Percentiles rank a stretch among this genome's conserved stretches.
These are phyloP conservation scores for Nannochloris sp. DNA, from an alignment of 139 green algal species.

Conservation along the genomic window DNA sequence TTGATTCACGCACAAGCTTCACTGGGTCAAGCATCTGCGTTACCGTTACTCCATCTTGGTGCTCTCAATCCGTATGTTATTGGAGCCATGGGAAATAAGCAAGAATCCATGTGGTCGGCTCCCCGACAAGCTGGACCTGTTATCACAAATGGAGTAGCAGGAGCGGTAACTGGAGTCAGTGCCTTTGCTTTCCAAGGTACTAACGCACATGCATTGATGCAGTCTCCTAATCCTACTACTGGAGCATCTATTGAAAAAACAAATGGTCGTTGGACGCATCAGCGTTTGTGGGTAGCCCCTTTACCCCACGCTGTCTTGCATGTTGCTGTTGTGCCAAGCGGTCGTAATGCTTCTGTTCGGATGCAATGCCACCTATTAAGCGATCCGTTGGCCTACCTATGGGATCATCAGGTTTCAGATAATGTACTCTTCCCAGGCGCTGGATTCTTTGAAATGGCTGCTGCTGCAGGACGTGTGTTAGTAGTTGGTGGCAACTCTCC, in stretches of 20 bases:
- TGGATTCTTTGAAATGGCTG: constrained; percentile 55
- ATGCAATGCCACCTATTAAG: constrained; percentile 8
- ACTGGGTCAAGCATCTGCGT: not conserved
- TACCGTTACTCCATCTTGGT: constrained; percentile 45
- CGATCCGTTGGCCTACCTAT: constrained; percentile 39
- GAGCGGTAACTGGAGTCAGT: constrained; percentile 5
- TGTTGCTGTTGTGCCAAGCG: not conserved
- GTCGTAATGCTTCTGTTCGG: not conserved
- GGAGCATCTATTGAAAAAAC: not conserved
- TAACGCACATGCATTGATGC: constrained; percentile 28
- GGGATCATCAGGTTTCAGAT: constrained; percentile 59
- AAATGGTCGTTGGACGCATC: not conserved
- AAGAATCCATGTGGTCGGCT: not conserved
- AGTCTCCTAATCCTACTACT: not conserved
- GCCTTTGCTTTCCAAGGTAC: constrained; percentile 39
- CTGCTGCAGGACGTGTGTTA: constrained; percentile 20
- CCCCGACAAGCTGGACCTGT: not conserved
- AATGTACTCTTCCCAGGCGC: constrained; percentile 51
- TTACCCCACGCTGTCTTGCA: not conserved
- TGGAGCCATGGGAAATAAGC: not conserved
- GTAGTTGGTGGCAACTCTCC: not conserved
- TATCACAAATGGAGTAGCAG: constrained; percentile 8
- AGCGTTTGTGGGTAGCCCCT: constrained; percentile 20
- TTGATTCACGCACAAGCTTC: constrained; percentile 12
- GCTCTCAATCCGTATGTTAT: constrained; percentile 44